Base-by-base conservation (phyloP, 352 stramenopile genomes). In the Globisporangium cylindrosporum region DNA sequence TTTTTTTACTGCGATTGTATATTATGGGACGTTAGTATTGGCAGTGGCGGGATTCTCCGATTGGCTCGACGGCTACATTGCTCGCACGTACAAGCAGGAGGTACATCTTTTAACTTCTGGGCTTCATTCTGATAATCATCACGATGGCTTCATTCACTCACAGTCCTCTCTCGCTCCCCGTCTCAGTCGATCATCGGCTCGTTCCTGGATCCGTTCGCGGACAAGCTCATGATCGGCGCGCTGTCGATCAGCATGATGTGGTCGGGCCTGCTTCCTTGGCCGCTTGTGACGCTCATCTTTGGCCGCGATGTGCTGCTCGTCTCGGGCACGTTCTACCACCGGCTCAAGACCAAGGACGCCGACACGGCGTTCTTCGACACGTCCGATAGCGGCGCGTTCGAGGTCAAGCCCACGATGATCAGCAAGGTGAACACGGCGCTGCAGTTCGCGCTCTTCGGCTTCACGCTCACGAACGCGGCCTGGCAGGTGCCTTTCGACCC, bases 351-450 rank as follows among this genome's bases (percentile, higher is more conserved):
- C 49, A 93, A 93, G 64, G 77, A 85, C 25, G 74, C 75, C 0
- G 75, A 75, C 20, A 87, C 85, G 29, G 84, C 77, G 15, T 92
- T 94, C 73, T 94, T 94, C 72, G 83, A 92, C 69, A 93, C 85
- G 38, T 81, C 76, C 27, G 85, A 94, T 65, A 83, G 70, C 64
- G 81, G 73, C 38, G 79, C 83, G 5, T 94, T 94, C 73, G 67
- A 92, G 63, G 81, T 94, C 51, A 76, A 89, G 59, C 85, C 87
- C 8, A 85, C 82, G 36, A 69, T 86, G 64, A 64, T 93, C 24
- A 93, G 84, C 71, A 94, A 94, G 64, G 72, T 89, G 62, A 94
- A 94, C 72, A 94, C 87, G 60, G 85, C 84, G 36, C 79, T 93
- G 48, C 87, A 94, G 73, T 73, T 94, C 34, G 79, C 80, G 43